A percentile compares a stretch with the other conserved stretches of the same genome.
These are phyloP conservation scores for Neotropicomus parvogracilis DNA, from an alignment of 1,284 basidiomycete species.

Conservation along the genomic window DNA sequence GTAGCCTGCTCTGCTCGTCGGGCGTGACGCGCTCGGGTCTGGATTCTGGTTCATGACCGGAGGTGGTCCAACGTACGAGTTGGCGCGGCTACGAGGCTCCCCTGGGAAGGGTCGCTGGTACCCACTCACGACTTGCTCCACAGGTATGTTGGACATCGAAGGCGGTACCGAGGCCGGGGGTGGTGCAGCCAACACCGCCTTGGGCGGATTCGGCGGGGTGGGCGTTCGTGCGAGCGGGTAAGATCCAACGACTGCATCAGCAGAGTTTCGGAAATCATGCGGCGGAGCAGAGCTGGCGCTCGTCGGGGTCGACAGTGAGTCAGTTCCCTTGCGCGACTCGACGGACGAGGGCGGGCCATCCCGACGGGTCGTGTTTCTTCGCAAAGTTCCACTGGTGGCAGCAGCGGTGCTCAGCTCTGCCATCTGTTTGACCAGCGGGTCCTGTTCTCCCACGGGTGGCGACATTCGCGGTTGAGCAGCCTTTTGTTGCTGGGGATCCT, in stretches of 20 bases:
- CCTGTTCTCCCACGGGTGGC: conserved; percentile 43
- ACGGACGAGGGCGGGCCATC: conserved; percentile 22
- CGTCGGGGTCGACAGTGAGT: conserved; percentile 25
- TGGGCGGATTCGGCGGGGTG: conserved; percentile 67
- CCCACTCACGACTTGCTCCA: conserved; percentile 70
- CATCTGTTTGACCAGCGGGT: conserved; percentile 76
- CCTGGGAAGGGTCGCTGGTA: conserved; percentile 89
- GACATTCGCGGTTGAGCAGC: conserved; percentile 18
- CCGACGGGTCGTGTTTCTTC: conserved; percentile 25
- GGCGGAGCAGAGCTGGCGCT: conserved; percentile 12
- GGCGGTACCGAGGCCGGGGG: conserved; percentile 36
- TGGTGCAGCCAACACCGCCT: conserved; percentile 72
- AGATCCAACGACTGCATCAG: conserved; percentile 71
- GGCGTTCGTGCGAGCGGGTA: conserved; percentile 48
- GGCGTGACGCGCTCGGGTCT: conserved; percentile 43
- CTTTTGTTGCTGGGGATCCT: conserved; percentile 52
- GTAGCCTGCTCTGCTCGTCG: conserved; percentile 62
- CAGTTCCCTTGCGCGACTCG: conserved; percentile 24
- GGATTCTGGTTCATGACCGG: conserved; percentile 25
- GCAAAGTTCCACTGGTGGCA: conserved; percentile 16
- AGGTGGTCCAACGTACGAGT: conserved; percentile 40
- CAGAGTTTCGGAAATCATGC: conserved; percentile 61
- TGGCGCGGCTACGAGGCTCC: conserved; percentile 55
- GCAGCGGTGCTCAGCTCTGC: conserved; percentile 46
- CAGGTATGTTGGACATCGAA: conserved; percentile 47